Base-by-base conservation (phyloP, 2,329 filamentous ascomycete species). In the Cladophialophora exuberans region DNA sequence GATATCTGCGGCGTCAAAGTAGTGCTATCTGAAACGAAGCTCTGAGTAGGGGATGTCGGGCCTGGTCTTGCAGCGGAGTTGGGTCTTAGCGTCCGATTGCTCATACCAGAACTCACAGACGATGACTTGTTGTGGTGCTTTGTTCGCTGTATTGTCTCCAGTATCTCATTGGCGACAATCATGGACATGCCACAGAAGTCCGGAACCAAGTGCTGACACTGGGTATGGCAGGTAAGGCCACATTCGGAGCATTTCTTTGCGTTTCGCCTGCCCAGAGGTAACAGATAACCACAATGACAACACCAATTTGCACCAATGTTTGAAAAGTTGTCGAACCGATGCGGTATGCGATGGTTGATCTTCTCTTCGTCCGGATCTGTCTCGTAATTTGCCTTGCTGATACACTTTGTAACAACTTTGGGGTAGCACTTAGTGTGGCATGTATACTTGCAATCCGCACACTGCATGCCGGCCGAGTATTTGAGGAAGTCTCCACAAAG, bases 171-270 rank as follows among this genome's bases (percentile, higher is more conserved):
- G 38, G 94, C 94, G 31, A 90, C 89, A 54, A 94, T 89, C 94
- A 97, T 97, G 23, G 91, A 95, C 91, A 99, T 99, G 65, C 94
- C 94, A 71, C 94, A 99, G 75, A 99, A 99, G 72, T 99, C 94
- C 17, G 94, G 94, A 26, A 99, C 93, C 64, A 99, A 83, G 73
- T 99, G 94, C 17, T 91, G 89, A 73, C 94, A 99, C 55, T 88
- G 83, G 17, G 90, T 87, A 73, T 99, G 94, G 60, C 89, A 93
- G 20, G 93, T 97, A 58, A 97, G 87, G 64, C 82, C 82, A 73
- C 94, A 99, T 83, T 99, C 94, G 86, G 67, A 55, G 72, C 94
- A 99, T 74, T 92, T 95, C 68, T 94, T 86, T 69, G 89, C 91
- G 72, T 96, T 96, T 74, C 96, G 97, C 71, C 92, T 90, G 56